Percentiles rank a stretch among this genome's conserved stretches.
Evolutionary conservation across 306 rosid genomes (phyloP).

Genomic region (Corylus americana): DNA sequence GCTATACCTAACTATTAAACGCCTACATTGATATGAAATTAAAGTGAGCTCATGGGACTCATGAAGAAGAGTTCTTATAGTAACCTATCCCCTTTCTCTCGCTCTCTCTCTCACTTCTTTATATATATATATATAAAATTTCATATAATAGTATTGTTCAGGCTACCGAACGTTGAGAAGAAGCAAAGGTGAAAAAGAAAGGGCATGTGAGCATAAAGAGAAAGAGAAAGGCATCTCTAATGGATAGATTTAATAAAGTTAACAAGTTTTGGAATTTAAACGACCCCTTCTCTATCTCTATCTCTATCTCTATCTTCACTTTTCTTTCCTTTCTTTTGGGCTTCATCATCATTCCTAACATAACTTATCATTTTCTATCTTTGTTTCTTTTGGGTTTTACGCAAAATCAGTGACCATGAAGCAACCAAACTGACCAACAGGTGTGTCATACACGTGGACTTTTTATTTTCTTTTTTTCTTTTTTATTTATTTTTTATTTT

Average conservation of each 20-base stretch:
- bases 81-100: slow-evolving; percentile 1
- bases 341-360: too few species aligned
- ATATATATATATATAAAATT: not conserved
- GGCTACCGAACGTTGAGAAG: slow-evolving; percentile 59
- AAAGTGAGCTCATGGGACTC: not conserved
- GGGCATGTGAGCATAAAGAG: not conserved
- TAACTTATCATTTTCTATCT: not conserved
- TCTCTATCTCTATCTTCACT: too few species aligned
- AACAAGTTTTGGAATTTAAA: too few species aligned
- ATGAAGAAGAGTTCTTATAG: too few species aligned
- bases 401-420: not conserved
- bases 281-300: too few species aligned
- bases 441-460: not conserved
- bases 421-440: not conserved
- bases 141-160: slow-evolving; percentile 9
- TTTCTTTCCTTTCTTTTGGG: too few species aligned
- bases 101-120: not conserved
- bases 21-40: too few species aligned
- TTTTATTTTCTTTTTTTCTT: too few species aligned
- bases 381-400: not conserved
- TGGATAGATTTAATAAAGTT: too few species aligned
- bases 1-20: too few species aligned
- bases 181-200: slow-evolving; percentile 44
- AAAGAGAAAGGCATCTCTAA: too few species aligned
- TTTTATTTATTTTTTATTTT: too few species aligned